Evolutionary conservation across 306 rosid species (phyloP), one percentile per base, ranked within the genome.

Genomic region (Quercus rubra): DNA sequence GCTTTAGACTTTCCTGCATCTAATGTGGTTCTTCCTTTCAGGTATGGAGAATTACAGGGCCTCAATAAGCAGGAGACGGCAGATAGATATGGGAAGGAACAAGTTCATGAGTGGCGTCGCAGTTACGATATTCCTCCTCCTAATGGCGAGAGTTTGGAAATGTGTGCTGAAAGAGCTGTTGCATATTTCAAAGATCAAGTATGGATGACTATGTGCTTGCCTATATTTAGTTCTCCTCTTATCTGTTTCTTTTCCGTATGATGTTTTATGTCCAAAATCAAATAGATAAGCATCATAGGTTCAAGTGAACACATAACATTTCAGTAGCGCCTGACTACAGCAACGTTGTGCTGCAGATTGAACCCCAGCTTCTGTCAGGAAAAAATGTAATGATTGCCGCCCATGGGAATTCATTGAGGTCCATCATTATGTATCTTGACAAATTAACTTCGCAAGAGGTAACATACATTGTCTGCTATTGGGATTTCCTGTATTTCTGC

Each of bases 11-110:
- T 49, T 5, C 14, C 62, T 35, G 70, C 73, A 41, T 51, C 66
- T 33, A 38, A 49, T 35, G 73, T 83, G 80, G 15, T 78, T 72
- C 52, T 52, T 82, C 82, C 61, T 74, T 76, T 76, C 80, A 96
- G 99, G 98, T 96, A 96, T 86, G 99, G 99, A 27, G 98, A 96
- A 86, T 77, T 96, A 59, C 99, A 96, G 77, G 99, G 99, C 82
- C 98, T 96, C 38, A 93, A 96, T 79, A 96, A 96, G 80, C 99
- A 96, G 88, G 99, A 96, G 85, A 96, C 99, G 8, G 96, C 99
- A 5, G 98, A 96, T 38, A 91, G 96, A 84, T 96, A 96, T 59
- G 99, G 99, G 54, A 91, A 91, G 79, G 98, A 96, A 78, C 96
- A 93, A 84, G 99, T 96, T 78, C 99, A 96, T 13, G 90, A 91